phyloP scores from a whole-genome alignment of 768 basidiomycete species.

The Leccinum longicurvipes region DNA sequence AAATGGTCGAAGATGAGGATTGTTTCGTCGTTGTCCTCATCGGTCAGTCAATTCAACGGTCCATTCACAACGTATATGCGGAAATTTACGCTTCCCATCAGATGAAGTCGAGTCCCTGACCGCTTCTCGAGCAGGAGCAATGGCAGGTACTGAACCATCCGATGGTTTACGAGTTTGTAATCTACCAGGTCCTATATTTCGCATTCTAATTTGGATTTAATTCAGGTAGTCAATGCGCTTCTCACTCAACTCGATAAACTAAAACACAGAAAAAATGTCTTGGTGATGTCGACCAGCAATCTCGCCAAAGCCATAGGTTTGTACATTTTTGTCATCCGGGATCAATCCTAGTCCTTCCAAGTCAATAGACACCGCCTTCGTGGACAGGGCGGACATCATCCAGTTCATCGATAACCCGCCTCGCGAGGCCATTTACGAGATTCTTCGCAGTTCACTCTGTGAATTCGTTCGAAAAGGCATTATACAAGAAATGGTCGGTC shows the following conservation, averaged over 20 bases:
- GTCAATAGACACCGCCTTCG: conserved; percentile 80
- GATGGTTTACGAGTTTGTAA: conserved; percentile 82
- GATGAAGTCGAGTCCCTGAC: conserved; percentile 97
- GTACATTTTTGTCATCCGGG: conserved; percentile 11
- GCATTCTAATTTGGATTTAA: background rate
- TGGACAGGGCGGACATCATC: conserved; percentile 95
- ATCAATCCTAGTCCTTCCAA: background rate
- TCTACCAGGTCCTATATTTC: background rate
- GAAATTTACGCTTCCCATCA: conserved; percentile 28
- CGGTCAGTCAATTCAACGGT: conserved; percentile 42
- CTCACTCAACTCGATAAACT: conserved; percentile 96
- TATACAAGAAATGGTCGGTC: conserved; percentile 57
- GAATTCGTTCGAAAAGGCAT: conserved; percentile 79
- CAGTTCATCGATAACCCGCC: conserved; percentile 93
- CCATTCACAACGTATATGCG: conserved; percentile 2
- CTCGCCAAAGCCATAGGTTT: conserved; percentile 90
- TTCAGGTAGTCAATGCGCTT: conserved; percentile 93
- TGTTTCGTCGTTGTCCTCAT: conserved; percentile 93
- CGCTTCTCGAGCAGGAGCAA: conserved; percentile 89
- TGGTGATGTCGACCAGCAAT: conserved; percentile 97
- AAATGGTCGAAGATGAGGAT: conserved; percentile 89
- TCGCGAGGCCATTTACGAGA: conserved; percentile 90
- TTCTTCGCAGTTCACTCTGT: conserved; percentile 73
- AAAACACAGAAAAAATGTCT: conserved; percentile 87
- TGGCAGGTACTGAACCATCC: conserved; percentile 93